Evolutionary conservation across 305 asterid genomes (phyloP).

Genomic region (Ilex paraguariensis): DNA sequence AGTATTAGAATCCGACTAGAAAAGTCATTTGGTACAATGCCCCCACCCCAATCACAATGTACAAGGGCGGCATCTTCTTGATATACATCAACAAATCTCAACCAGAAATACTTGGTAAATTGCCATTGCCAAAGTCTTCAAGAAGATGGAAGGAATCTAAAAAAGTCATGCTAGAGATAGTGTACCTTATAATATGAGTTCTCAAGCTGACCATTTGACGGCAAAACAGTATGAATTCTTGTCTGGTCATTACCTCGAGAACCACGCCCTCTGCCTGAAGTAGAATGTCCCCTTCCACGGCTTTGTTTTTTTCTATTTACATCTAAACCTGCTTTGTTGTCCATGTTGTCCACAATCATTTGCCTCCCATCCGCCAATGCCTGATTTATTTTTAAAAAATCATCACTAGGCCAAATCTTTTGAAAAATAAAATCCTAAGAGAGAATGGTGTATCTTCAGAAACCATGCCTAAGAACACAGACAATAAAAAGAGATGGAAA

Average conservation of each 20-base stretch:
- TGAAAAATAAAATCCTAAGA: not conserved
- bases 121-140: too few relatives aligned
- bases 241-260: slow-evolving; percentile 59
- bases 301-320: slow-evolving; percentile 60
- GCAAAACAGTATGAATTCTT: slow-evolving; percentile 37
- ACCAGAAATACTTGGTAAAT: too few relatives aligned
- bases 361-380: slow-evolving; percentile 46
- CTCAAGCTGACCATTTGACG: slow-evolving; percentile 62
- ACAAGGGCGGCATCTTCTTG: too few relatives aligned
- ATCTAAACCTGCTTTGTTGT: slow-evolving; percentile 49
- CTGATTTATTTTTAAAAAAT: slow-evolving; percentile 33
- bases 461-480: slow-evolving; percentile 1
- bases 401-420: slow-evolving; percentile 4
- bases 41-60: too few relatives aligned
- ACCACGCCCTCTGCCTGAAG: slow-evolving; percentile 87
- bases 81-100: too few relatives aligned
- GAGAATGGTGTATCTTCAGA: not conserved
- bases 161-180: slow-evolving; percentile 11
- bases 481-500: not conserved
- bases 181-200: slow-evolving; percentile 56
- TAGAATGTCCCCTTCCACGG: slow-evolving; percentile 65
- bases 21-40: too few relatives aligned
- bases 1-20: too few relatives aligned
- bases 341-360: slow-evolving; percentile 43
- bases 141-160: not conserved